A percentile compares a stretch with the other conserved stretches of the same genome.
Conservation (phyloP, 306 rosid species). For the Trifolium subterraneum region DNA sequence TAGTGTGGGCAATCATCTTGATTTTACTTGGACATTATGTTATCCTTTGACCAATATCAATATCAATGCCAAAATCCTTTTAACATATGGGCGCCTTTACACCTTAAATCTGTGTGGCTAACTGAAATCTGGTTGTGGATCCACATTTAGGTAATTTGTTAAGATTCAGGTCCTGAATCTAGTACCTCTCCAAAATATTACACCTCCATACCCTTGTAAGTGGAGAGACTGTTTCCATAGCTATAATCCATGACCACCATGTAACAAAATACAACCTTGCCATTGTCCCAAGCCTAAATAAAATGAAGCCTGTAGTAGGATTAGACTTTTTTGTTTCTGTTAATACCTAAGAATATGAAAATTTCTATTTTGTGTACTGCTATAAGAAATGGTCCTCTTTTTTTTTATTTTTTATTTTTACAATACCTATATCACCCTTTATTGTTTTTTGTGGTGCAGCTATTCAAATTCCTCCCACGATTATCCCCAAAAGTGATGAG, state of each 20-base stretch:
- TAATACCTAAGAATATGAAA: conserved; percentile 14
- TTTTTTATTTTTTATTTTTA: conserved; percentile 16
- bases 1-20: background rate
- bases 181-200: background rate
- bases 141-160: too few relatives aligned
- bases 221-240: background rate
- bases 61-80: background rate
- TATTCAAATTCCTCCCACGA: conserved; percentile 88
- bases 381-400: conserved; percentile 13
- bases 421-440: background rate
- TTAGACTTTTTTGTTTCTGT: conserved; percentile 22
- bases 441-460: conserved; percentile 55
- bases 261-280: background rate
- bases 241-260: background rate
- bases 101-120: background rate
- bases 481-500: conserved; percentile 82
- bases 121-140: background rate
- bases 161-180: background rate
- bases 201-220: background rate
- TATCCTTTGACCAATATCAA: background rate
- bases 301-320: conserved; percentile 15
- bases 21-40: background rate
- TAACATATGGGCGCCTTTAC: background rate
- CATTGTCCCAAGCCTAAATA: background rate
- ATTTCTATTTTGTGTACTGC: background rate